Base-by-base conservation (phyloP, 129 eudicot species). In the Pulicaria dysenterica region DNA sequence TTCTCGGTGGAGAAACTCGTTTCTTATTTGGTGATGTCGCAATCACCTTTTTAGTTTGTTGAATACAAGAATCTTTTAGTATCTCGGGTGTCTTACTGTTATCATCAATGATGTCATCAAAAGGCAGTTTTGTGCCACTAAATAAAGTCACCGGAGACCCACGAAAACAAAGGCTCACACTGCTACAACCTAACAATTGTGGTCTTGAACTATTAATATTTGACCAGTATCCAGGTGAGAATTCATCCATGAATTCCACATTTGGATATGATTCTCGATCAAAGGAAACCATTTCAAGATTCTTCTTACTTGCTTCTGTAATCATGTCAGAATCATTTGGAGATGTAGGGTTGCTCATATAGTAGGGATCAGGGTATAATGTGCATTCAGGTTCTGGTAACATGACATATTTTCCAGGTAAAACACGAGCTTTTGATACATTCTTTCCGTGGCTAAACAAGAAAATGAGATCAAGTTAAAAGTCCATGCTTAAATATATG, bases 11-110 rank as follows among this genome's bases (percentile, higher is more conserved):
- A 73, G 96, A 87, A 62, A 94, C 73, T 0, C 95, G 88, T 70
- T 90, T 94, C 85, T 87, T 87, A 75, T 90, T 85, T 17, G 98
- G 98, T 37, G 96, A 87, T 51, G 82, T 79, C 59, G 74, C 91
- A 80, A 84, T 85, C 56, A 85, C 90, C 57, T 58, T 75, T 64
- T 57, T 66, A 9, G 44, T 10, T 47, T 85, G 81, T 12, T 65
- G 62, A 34, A 79, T 47, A 62, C 67, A 24, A 70, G 77, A 53
- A 37, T 87, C 91, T 78, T 78, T 89, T 50, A 89, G 72, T 62
- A 89, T 84, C 61, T 82, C 84, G 38, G 98, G 95, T 8, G 87
- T 86, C 78, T 86, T 96, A 80, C 88, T 90, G 59, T 85, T 83
- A 38, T 92, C 91, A 53, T 84, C 87, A 31, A 60, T 46, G 14